Conservation (phyloP, 148 eudicot genomes). For the Heliamphora exappendiculata region DNA sequence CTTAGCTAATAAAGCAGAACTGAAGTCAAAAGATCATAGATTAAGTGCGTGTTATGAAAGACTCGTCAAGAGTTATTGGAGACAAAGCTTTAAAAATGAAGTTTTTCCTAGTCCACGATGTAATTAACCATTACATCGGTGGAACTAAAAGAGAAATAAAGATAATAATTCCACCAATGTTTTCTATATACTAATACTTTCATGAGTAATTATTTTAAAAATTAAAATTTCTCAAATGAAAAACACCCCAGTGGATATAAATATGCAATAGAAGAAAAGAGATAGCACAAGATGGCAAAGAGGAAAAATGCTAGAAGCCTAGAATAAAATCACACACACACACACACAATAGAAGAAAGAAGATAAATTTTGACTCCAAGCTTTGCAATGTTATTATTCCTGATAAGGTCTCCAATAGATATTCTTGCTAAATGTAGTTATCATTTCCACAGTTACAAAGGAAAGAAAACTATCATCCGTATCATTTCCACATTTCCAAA, state of each 20-base stretch:
- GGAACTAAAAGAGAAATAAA: neutral
- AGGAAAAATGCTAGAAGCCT: neutral
- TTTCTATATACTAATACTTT: neutral
- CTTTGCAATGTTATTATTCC: no score
- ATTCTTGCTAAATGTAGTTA: neutral
- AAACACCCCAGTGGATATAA: no score
- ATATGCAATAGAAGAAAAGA: neutral
- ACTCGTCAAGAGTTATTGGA: neutral
- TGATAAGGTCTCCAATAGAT: neutral
- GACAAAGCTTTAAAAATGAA: neutral
- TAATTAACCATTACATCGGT: neutral
- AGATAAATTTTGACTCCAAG: no score
- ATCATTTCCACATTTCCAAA: no score
- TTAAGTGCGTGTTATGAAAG: neutral
- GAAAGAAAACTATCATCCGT: neutral
- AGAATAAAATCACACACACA: no score
- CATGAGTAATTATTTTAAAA: no score
- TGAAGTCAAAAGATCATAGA: neutral
- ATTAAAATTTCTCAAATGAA: no score
- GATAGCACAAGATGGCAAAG: neutral
- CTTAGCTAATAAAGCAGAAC: slow-evolving; percentile 4
- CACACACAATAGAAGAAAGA: no score
- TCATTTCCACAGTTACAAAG: neutral
- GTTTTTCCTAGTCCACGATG: no score
- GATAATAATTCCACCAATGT: no score